Conservation (phyloP, 2,329 filamentous ascomycete species). For the Penicillium sp. region DNA sequence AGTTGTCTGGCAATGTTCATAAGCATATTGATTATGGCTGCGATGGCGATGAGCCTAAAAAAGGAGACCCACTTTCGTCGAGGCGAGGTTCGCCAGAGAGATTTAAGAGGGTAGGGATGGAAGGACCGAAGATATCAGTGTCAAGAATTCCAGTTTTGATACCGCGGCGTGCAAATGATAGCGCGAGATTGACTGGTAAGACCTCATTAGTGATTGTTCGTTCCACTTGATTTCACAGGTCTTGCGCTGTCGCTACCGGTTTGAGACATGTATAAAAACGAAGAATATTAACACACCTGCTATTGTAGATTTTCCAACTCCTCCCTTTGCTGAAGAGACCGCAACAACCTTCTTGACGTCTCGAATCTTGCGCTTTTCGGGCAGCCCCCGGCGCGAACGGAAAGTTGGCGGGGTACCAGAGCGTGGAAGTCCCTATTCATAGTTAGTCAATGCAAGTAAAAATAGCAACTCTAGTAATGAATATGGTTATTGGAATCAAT, state of each 20-base stretch:
- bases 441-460: background rate
- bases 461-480: too few species aligned
- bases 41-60: background rate
- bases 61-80: conserved; percentile 62
- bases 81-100: conserved; percentile 75
- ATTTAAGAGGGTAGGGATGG: conserved; percentile 84
- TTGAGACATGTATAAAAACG: background rate
- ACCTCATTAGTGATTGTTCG: background rate
- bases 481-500: background rate
- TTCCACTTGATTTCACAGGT: background rate
- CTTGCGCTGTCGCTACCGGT: background rate
- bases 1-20: conserved; percentile 34
- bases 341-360: conserved; percentile 90
- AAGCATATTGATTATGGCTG: background rate
- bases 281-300: conserved; percentile 56
- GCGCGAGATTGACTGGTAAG: conserved; percentile 67
- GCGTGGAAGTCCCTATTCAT: conserved; percentile 72
- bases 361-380: conserved; percentile 74
- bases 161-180: conserved; percentile 79
- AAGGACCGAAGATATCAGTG: conserved; percentile 95
- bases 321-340: conserved; percentile 95
- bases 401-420: conserved; percentile 67
- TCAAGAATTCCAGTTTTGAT: conserved; percentile 85
- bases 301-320: conserved; percentile 96
- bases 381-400: conserved; percentile 74